phyloP scores from a whole-genome alignment of 768 basidiomycete genomes.

The Pleurotus ostreatus region DNA sequence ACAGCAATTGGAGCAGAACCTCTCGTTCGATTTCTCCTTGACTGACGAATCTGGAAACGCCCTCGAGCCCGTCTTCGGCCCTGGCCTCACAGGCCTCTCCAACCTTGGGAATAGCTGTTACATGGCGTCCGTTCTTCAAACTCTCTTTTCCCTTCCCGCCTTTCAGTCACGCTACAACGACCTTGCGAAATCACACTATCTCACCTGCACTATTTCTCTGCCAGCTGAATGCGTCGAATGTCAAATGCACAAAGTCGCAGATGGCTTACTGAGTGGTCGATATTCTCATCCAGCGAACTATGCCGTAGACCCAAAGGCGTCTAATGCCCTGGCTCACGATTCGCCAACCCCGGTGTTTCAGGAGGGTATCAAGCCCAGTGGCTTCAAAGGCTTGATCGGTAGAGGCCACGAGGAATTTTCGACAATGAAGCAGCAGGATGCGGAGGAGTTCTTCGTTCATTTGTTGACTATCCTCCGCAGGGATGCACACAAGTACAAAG shows the following conservation, averaged over 20 bases:
- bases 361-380: constrained; percentile 73
- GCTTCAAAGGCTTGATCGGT: constrained; percentile 88
- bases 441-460: constrained; percentile 90
- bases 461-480: constrained; percentile 70
- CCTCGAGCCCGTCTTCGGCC: constrained; percentile 83
- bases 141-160: constrained; percentile 72
- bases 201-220: constrained; percentile 66
- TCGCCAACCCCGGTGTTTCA: constrained; percentile 62
- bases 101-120: constrained; percentile 99
- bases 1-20: constrained; percentile 96
- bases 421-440: constrained; percentile 96
- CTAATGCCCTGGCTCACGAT: constrained; percentile 62
- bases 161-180: constrained; percentile 73
- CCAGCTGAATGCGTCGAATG: constrained; percentile 91
- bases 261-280: constrained; percentile 89
- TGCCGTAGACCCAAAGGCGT: constrained; percentile 69
- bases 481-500: constrained; percentile 50
- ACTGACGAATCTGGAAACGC: constrained; percentile 84
- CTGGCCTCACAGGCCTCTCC: constrained; percentile 81
- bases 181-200: constrained; percentile 60
- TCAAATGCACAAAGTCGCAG: constrained; percentile 88
- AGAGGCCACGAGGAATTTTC: constrained; percentile 92
- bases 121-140: constrained; percentile 92
- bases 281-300: constrained; percentile 54
- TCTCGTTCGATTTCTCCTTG: constrained; percentile 91